These are phyloP conservation scores for Leptomonas pyrrhocoris DNA, from an alignment of 208 protist genomes.

Conservation along the genomic window DNA sequence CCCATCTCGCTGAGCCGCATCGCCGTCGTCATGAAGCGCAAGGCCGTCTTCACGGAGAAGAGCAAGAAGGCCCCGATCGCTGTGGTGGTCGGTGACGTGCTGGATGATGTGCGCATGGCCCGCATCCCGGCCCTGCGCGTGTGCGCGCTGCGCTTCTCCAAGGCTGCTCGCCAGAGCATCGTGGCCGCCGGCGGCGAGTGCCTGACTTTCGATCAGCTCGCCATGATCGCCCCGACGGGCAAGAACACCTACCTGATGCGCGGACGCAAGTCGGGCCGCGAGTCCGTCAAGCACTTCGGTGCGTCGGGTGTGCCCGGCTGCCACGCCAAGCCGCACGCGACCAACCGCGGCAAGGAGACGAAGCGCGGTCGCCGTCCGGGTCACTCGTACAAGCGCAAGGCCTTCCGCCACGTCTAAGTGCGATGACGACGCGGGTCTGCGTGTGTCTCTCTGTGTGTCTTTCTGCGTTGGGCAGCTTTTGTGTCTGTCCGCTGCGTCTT, in stretches of 20 bases:
- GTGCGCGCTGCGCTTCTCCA: slow-evolving; percentile 98
- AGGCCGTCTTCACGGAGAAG: slow-evolving; percentile 79
- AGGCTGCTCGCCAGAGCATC: slow-evolving; percentile 98
- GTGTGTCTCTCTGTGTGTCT: not conserved
- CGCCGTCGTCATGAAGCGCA: slow-evolving; percentile 93
- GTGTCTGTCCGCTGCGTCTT: not conserved
- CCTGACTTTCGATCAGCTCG: slow-evolving; percentile 99
- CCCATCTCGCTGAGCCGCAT: slow-evolving; percentile 97
- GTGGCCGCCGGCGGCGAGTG: slow-evolving; percentile 97
- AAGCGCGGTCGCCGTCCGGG: slow-evolving; percentile 95
- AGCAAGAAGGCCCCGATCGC: slow-evolving; percentile 93
- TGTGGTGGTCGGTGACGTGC: slow-evolving; percentile 98
- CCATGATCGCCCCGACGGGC: slow-evolving; percentile 96
- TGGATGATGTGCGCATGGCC: slow-evolving; percentile 98
- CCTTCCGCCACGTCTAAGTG: slow-evolving; percentile 79
- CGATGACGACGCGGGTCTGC: not conserved
- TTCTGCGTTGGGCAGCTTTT: not conserved
- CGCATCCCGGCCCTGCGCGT: slow-evolving; percentile 96
- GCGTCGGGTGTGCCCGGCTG: slow-evolving; percentile 94
- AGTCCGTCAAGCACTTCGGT: slow-evolving; percentile 99
- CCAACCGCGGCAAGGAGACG: slow-evolving; percentile 91
- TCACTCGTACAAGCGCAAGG: slow-evolving; percentile 79
- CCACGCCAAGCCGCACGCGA: slow-evolving; percentile 91
- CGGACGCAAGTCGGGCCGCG: slow-evolving; percentile 94
- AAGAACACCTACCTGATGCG: slow-evolving; percentile 98